Base-by-base conservation (phyloP, 495 filamentous ascomycete species). In the Peziza echinospora region DNA sequence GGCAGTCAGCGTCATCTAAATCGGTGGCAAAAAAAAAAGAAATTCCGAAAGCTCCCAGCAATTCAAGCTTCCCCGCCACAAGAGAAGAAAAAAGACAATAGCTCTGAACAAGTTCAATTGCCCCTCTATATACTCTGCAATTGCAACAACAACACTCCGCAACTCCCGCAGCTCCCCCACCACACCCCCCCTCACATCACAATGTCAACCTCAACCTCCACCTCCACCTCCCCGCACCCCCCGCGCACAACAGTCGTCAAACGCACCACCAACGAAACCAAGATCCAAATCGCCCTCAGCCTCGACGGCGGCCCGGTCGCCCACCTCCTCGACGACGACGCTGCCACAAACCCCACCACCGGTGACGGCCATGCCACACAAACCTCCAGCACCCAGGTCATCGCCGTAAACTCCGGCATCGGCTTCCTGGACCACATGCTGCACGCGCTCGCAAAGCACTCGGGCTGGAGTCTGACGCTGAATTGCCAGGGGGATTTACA, bases 401-500 rank as follows among this genome's bases (percentile, higher is more conserved):
- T 97, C 57, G 76, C 71, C 60, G 70, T 96, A 48, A 80, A 80
- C 70, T 89, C 87, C 1, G 89, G 89, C 43, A 92, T 97, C 58
- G 89, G 89, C n/a, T 97, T 97, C 64, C 67, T 97, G 25, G 89
- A 97, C 67, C 89, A 97, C 67, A 96, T 97, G 89, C 69, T 97
- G 43, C 89, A 97, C 61, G 89, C 89, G 23, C 73, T 94, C 30
- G 80, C 89, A 1, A 96, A 97, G 61, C 89, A 97, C 63, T 76
- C 81, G 0, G 87, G 87, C 16, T 93, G 86, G 89, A 84, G 77
- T 67, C 63, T 97, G 53, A 72, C 72, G 7, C 64, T 97, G 21
- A 67, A 73, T 39, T 87, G 83, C 56, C 71, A 76, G 61, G 89
- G 89, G 16, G 89, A 97, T 66, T 61, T 96, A 21, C 79, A 86